Base-by-base conservation (phyloP, 345 rosid species). In the Xanthoceras sorbifolium region DNA sequence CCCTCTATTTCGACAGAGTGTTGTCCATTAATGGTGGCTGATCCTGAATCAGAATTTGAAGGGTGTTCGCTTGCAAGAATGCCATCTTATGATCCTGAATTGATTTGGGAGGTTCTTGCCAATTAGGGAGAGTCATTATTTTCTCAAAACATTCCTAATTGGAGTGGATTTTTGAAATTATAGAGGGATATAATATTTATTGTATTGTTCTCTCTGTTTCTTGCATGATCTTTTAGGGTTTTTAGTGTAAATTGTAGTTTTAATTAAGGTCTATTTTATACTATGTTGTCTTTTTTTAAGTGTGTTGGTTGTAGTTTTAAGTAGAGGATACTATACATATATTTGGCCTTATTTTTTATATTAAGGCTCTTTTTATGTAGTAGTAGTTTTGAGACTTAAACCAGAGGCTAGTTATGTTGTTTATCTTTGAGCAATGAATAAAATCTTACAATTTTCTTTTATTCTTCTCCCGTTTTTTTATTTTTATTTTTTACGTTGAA, bases 31-130 rank as follows among this genome's bases (percentile, higher is more conserved):
- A 34, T 73, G 77, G 40, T 50, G 71, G 67, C 77, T 18, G 88
- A 82, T 57, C 62, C 62, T 48, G 93, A 83, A 18, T 57, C 80
- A 1, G 89, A 65, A 4, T 78, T 82, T 71, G 94, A 86, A 63
- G 89, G 85, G 38, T 91, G 87, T 36, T 90, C 86, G 20, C 91
- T 96, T 0, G 91, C 92, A 48, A 92, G 90, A 78, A 82, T 96
- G 92, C 99, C 97, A 0, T 96, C 99, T 29, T 93, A 82, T 32
- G 99, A 96, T 72, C 90, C 94, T 1, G 99, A 96, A 64, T 85
- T 92, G 80, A 88, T 93, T 5, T 96, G 99, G 99, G 91, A 92
- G 67, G 96, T 93, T 80, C 93, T 96, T 67, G 97, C 97, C 3
- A 94, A 77, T 79, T 94, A 85, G 84, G 72, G 69, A 67, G 31